phyloP scores from a whole-genome alignment of 345 rosid species.

The Eucalyptus victrix region DNA sequence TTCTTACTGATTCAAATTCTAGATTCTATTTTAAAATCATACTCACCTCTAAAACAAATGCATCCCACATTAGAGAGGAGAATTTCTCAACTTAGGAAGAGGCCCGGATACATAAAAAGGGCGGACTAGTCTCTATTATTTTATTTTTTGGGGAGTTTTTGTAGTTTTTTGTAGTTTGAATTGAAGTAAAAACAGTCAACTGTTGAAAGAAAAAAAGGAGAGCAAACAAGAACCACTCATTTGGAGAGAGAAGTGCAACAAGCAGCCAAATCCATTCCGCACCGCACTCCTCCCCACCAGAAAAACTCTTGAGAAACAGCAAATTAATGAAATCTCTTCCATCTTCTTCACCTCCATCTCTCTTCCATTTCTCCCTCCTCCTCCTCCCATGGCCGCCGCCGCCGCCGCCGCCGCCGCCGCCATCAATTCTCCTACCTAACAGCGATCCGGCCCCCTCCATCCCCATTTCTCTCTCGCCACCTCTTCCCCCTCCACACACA shows the following conservation, averaged over 20 bases:
- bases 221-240: background rate
- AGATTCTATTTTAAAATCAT: too few species aligned
- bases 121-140: background rate
- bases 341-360: background rate
- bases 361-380: background rate
- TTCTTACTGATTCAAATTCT: accelerated
- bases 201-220: background rate
- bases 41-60: background rate
- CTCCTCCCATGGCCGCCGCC: background rate
- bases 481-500: background rate
- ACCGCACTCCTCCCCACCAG: background rate
- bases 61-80: background rate
- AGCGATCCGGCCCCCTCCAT: background rate
- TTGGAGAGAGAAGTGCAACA: background rate
- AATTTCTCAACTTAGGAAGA: background rate
- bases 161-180: background rate
- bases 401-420: background rate
- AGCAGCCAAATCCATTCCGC: background rate
- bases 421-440: background rate
- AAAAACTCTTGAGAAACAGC: background rate
- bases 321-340: background rate
- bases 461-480: background rate
- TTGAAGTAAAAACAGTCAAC: background rate
- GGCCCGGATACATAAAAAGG: background rate
- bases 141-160: background rate